These are phyloP conservation scores for Lineolata rhizophorae DNA, from an alignment of 495 filamentous ascomycete genomes.

Conservation along the genomic window DNA sequence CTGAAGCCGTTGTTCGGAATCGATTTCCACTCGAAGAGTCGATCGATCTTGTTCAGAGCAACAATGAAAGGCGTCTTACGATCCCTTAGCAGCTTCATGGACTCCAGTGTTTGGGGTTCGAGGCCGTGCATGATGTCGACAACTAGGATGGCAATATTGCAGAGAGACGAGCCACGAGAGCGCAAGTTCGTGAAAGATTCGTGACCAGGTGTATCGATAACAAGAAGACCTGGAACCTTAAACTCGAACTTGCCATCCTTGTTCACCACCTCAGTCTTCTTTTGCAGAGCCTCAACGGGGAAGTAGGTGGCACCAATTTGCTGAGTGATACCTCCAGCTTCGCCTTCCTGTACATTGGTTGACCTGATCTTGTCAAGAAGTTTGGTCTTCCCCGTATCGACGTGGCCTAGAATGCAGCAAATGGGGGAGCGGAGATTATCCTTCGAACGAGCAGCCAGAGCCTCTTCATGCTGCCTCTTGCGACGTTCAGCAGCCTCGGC, in stretches of 20 bases:
- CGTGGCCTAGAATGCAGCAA: constrained; percentile 98
- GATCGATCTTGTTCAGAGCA: constrained; percentile 98
- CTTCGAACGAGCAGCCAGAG: constrained; percentile 74
- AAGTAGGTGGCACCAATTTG: constrained; percentile 99
- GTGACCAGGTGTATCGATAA: constrained; percentile 99
- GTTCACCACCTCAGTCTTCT: constrained; percentile 89
- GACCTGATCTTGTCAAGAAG: constrained; percentile 95
- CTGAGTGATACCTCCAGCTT: constrained; percentile 99
- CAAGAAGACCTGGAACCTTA: constrained; percentile 89
- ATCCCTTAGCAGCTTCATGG: constrained; percentile 82
- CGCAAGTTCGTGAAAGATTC: constrained; percentile 98
- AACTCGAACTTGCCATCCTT: constrained; percentile 76
- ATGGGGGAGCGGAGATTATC: constrained; percentile 94
- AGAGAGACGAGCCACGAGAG: constrained; percentile 87
- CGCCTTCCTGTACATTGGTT: constrained; percentile 97
- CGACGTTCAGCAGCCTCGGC: constrained; percentile 78
- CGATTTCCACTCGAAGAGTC: constrained; percentile 94
- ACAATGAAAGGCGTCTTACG: constrained; percentile 97
- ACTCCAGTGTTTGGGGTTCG: constrained; percentile 93
- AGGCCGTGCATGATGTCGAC: constrained; percentile 99
- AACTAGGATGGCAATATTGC: constrained; percentile 97
- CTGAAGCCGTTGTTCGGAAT: constrained; percentile 97
- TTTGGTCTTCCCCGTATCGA: constrained; percentile 99
- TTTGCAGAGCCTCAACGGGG: constrained; percentile 76
- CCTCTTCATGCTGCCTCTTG: constrained; percentile 74